These are phyloP conservation scores for Pleurostoma richardsiae DNA, from an alignment of 2,329 filamentous ascomycete genomes.

Conservation along the genomic window DNA sequence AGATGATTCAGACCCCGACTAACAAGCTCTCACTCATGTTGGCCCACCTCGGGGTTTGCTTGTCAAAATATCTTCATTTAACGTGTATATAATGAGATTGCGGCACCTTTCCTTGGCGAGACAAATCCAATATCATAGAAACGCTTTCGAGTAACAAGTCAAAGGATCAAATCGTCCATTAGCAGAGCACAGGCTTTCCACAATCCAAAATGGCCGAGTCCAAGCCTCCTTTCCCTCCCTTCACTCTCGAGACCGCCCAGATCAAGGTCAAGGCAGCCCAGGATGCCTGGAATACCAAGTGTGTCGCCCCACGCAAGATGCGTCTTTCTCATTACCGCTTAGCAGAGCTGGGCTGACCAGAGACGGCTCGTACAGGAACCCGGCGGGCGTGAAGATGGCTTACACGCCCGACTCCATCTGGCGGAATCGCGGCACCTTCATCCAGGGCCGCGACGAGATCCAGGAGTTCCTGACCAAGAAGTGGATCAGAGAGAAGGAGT, in stretches of 20 bases:
- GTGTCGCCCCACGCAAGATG: slow-evolving; percentile 12
- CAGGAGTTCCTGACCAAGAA: slow-evolving; percentile 65
- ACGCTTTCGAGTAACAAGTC: not conserved
- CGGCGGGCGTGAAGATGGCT: slow-evolving; percentile 58
- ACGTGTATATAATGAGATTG: no score
- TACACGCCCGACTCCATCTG: slow-evolving; percentile 76
- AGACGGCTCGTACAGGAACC: slow-evolving; percentile 43
- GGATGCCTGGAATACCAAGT: slow-evolving; percentile 77
- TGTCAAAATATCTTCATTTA: no score
- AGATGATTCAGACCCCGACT: no score
- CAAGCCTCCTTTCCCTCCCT: slow-evolving; percentile 59
- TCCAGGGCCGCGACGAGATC: slow-evolving; percentile 65
- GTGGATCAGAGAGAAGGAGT: slow-evolving; percentile 68
- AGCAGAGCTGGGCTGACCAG: not conserved
- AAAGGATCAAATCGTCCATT: not conserved
- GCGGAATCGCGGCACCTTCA: slow-evolving; percentile 70
- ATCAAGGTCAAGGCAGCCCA: slow-evolving; percentile 82
- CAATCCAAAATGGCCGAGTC: slow-evolving; percentile 15
- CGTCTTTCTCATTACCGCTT: not conserved
- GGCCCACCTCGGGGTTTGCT: no score
- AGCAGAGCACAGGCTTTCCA: not conserved
- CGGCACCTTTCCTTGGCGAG: not conserved
- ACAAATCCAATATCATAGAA: not conserved
- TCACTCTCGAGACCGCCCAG: slow-evolving; percentile 64
- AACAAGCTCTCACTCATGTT: no score